Conservation (phyloP, 345 rosid species). For the rapeseed (Brassica napus) region DNA sequence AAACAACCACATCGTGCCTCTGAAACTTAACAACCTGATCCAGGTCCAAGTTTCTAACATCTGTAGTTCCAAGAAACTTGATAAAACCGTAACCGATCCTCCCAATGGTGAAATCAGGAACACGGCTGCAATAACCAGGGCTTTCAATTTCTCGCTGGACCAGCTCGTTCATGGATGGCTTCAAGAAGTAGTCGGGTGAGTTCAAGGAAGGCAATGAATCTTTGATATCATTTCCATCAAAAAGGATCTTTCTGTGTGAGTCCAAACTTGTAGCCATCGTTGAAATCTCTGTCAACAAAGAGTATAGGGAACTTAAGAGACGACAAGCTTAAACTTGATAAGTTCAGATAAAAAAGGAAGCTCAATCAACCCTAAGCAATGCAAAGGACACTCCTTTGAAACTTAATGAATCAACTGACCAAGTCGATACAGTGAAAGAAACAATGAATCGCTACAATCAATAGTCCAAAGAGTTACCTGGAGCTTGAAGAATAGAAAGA, state of each 20-base stretch:
- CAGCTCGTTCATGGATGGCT: conserved; percentile 65
- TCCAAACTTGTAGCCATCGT: conserved; percentile 8
- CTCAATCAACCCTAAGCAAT: neutral
- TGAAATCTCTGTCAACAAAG: conserved; percentile 24
- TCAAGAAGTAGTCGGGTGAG: conserved; percentile 60
- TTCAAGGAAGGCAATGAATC: conserved; percentile 56
- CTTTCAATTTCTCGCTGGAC: conserved; percentile 48
- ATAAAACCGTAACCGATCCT: conserved; percentile 75
- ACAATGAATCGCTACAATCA: neutral
- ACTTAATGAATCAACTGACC: neutral
- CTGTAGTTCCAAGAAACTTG: conserved; percentile 74
- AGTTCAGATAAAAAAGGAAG: neutral
- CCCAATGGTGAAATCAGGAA: conserved; percentile 72
- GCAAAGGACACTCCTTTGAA: neutral
- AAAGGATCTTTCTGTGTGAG: conserved; percentile 44
- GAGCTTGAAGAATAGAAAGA: conserved; percentile 22
- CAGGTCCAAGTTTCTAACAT: conserved; percentile 68
- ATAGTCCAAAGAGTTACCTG: conserved; percentile 1
- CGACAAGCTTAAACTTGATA: no score
- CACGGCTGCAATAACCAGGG: conserved; percentile 72
- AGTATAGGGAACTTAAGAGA: no score
- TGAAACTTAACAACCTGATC: conserved; percentile 69
- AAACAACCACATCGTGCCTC: conserved; percentile 73
- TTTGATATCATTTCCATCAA: conserved; percentile 31
- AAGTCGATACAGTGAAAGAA: neutral